Evolutionary conservation across 345 rosid species (phyloP), one percentile per base, ranked within the genome.

Genomic region (Euphorbia peplus): DNA sequence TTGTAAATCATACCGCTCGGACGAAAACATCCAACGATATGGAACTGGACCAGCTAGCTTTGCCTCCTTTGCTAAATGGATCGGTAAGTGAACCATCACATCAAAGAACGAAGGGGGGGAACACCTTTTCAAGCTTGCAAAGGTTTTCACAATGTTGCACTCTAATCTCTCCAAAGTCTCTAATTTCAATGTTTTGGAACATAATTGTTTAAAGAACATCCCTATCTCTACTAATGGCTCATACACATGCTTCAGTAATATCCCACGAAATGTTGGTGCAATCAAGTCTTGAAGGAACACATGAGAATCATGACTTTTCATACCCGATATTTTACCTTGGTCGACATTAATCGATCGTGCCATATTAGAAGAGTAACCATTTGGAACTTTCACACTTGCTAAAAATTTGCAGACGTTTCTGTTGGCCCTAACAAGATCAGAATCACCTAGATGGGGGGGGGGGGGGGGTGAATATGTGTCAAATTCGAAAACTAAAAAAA

Each of bases 1-100:
- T 46, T n/a, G n/a, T n/a, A n/a, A 41, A 41, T 28, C 26, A 13
- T 25, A 51, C 56, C 47, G 22, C 28, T 73, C 56, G 24, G 59
- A 22, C 0, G 28, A 53, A 16, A 44, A 67, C 53, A 73, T 67
- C 68, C 76, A 67, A 2, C 19, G 62, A 53, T 19, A 74, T 19
- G 37, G 13, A 0, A 53, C 3, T 3, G 48, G 69, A 1, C 59
- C 24, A 12, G 0, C 13, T 2, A 63, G 3, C 7, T 0, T 25
- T 0, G 47, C 26, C 24, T 68, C 59, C 10, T 13, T 1, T 3
- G 30, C 24, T 0, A 74, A 62, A 15, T 74, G 64, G 0, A 74
- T 42, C 5, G 29, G 21, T 5, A 68, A 53, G 8, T 74, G 73
- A 0, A 19, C 64, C 69, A 68, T 68, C 4, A 62, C 15, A 19